Evolutionary conservation across 2,329 filamentous ascomycete genomes (phyloP).

Genomic region (Penicillium concentricum): DNA sequence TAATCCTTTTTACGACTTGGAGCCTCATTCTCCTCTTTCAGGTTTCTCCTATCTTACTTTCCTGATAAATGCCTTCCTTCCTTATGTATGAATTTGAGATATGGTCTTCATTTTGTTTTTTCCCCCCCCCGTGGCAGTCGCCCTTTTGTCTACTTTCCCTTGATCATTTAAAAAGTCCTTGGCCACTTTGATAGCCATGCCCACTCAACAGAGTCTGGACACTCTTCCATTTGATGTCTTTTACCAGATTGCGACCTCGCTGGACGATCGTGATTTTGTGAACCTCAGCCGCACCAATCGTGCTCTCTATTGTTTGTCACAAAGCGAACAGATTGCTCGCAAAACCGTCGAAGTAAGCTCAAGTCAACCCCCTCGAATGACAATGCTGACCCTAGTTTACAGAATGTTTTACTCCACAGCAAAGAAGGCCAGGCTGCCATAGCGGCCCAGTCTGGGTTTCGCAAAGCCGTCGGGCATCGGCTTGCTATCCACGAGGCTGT

Average conservation of each 20-base stretch:
- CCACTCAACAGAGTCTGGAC: constrained; percentile 35
- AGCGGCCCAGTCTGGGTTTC: constrained; percentile 45
- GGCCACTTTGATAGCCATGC: constrained; percentile 2
- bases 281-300: constrained; percentile 55
- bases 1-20: not conserved
- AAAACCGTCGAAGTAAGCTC: constrained; percentile 56
- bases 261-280: constrained; percentile 60
- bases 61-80: not conserved
- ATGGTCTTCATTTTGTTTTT: not conserved
- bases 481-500: constrained; percentile 62
- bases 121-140: not conserved
- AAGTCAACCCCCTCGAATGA: not conserved
- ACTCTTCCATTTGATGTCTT: constrained; percentile 65
- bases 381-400: constrained; percentile 11
- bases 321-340: constrained; percentile 58
- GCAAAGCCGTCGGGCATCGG: constrained; percentile 57
- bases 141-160: not conserved
- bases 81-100: not conserved
- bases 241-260: constrained; percentile 54
- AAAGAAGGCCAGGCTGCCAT: constrained; percentile 46
- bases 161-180: not conserved
- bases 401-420: constrained; percentile 46
- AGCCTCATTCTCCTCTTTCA: not conserved
- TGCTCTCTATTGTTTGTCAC: constrained; percentile 52
- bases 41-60: not conserved